Percentiles rank a stretch among this genome's conserved stretches.
phyloP scores from a whole-genome alignment of 1,284 basidiomycete species.

The Trametes polyzona region DNA sequence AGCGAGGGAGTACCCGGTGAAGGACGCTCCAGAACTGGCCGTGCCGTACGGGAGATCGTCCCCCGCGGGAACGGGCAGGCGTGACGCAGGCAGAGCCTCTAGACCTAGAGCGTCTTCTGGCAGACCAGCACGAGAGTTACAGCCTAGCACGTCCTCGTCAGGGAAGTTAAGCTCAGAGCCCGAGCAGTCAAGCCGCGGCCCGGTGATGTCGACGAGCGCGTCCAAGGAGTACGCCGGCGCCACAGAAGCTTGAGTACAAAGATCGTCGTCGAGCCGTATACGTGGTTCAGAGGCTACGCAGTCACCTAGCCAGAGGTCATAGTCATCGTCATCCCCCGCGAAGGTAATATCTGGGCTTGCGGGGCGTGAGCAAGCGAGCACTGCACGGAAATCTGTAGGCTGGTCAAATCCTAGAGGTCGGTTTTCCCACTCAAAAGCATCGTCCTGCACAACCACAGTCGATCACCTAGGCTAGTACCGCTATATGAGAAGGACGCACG shows the following conservation, averaged over 20 bases:
- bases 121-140: background rate
- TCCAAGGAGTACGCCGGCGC: background rate
- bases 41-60: conserved; percentile 19
- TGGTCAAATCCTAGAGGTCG: background rate
- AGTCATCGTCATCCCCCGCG: conserved; percentile 9
- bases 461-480: background rate
- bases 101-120: background rate
- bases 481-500: conserved; percentile 10
- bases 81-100: conserved; percentile 4
- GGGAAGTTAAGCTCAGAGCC: background rate
- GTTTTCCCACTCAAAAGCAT: conserved; percentile 6
- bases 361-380: background rate
- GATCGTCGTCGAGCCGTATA: background rate
- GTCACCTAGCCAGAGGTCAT: conserved; percentile 4
- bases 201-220: background rate
- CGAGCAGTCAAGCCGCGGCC: background rate
- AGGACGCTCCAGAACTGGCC: conserved; percentile 6
- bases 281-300: background rate
- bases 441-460: conserved; percentile 9
- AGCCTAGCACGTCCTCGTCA: background rate
- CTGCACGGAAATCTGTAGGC: background rate
- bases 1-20: background rate
- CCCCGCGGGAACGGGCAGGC: conserved; percentile 13
- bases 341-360: background rate
- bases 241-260: background rate